phyloP scores from a whole-genome alignment of 345 rosid species.

The Aquilaria yunnanensis region DNA sequence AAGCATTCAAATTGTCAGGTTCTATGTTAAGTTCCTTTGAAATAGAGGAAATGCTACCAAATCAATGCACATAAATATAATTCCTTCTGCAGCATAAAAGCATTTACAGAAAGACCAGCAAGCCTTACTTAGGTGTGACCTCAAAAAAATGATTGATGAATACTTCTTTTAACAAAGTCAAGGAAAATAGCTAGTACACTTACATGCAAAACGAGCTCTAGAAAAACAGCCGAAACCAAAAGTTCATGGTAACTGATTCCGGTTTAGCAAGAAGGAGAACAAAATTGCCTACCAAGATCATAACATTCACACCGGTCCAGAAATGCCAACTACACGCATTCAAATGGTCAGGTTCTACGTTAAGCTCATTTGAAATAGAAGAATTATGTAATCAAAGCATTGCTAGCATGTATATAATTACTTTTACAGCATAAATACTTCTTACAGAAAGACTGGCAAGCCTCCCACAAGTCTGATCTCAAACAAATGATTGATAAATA shows the following conservation, averaged over 20 bases:
- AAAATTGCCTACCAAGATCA: neutral
- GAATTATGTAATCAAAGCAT: too few relatives aligned
- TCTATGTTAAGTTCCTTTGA: too few relatives aligned
- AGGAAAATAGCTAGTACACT: neutral
- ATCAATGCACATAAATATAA: neutral
- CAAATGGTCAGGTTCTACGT: neutral
- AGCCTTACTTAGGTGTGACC: too few relatives aligned
- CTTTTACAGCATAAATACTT: too few relatives aligned
- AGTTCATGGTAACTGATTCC: neutral
- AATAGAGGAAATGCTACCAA: too few relatives aligned
- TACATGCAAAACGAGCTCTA: neutral
- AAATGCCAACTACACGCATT: neutral
- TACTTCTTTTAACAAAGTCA: too few relatives aligned
- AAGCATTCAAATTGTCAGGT: neutral
- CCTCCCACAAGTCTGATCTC: too few relatives aligned
- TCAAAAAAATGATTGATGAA: too few relatives aligned
- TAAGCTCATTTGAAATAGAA: too few relatives aligned
- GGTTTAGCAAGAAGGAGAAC: neutral
- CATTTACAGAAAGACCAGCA: neutral
- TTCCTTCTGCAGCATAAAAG: neutral
- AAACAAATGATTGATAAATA: too few relatives aligned
- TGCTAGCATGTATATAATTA: too few relatives aligned
- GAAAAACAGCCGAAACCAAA: neutral
- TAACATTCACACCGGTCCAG: neutral
- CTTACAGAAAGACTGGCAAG: too few relatives aligned